Conservation (phyloP, 2,329 filamentous ascomycete species). For the Beauveria brongniartii region DNA sequence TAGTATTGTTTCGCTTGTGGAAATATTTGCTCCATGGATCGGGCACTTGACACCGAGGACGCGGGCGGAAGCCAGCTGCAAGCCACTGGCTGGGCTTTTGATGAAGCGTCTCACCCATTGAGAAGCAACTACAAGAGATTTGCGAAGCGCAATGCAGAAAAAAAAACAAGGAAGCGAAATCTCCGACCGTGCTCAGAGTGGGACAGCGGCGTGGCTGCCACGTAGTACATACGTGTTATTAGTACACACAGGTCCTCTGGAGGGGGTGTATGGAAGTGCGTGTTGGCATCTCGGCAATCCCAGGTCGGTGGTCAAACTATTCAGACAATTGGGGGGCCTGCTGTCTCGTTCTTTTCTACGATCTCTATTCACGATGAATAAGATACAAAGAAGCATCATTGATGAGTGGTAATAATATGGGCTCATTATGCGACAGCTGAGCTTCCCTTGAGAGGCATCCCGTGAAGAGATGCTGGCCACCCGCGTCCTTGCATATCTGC, state of each 20-base stretch:
- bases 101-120: not conserved
- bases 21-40: not conserved
- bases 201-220: constrained; percentile 8
- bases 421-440: not conserved
- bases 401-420: not conserved
- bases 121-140: not conserved
- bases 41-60: not conserved
- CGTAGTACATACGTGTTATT: not conserved
- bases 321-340: not conserved
- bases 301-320: not conserved
- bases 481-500: constrained; percentile 4
- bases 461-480: not conserved
- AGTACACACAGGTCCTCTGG: not conserved
- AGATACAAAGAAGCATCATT: not conserved
- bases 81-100: not conserved
- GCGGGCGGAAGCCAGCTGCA: not conserved
- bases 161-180: constrained; percentile 6
- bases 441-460: not conserved
- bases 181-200: constrained; percentile 9
- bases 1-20: constrained; percentile 3
- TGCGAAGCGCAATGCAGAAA: not conserved
- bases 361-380: not conserved
- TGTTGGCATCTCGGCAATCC: not conserved
- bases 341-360: not conserved
- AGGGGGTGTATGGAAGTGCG: not conserved